Evolutionary conservation across 768 basidiomycete genomes (phyloP).

Genomic region (Calocybe gangraenosa): DNA sequence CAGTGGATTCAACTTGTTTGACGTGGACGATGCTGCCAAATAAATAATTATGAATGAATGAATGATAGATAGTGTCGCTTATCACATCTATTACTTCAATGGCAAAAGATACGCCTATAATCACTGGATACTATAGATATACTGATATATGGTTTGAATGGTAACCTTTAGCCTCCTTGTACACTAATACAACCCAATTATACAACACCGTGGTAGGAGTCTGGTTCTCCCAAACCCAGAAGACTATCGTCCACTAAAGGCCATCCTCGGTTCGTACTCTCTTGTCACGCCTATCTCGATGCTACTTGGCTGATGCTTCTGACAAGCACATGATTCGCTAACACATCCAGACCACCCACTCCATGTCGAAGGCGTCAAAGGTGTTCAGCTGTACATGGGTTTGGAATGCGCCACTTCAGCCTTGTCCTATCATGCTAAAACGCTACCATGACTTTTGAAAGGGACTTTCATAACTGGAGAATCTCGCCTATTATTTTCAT

Average conservation of each 20-base stretch:
- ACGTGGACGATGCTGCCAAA: constrained; percentile 6
- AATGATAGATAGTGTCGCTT: too few species aligned
- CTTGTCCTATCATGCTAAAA: not conserved
- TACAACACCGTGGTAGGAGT: constrained; percentile 37
- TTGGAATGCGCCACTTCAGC: constrained; percentile 7
- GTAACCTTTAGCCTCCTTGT: constrained; percentile 28
- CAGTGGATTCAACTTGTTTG: constrained; percentile 26
- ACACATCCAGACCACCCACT: constrained; percentile 73
- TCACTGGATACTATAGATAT: constrained; percentile 77
- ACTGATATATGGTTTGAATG: constrained; percentile 85
- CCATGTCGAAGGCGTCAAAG: constrained; percentile 55
- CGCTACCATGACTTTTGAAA: constrained; percentile 17
- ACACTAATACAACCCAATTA: not conserved
- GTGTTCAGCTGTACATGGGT: constrained; percentile 73
- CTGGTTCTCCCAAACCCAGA: constrained; percentile 51
- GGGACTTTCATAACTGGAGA: constrained; percentile 71
- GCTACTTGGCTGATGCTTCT: not conserved
- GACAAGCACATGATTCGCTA: constrained; percentile 59
- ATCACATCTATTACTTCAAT: constrained; percentile 10
- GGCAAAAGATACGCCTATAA: constrained; percentile 33
- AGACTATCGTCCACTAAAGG: constrained; percentile 62
- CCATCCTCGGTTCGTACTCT: constrained; percentile 44
- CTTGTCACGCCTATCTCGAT: not conserved
- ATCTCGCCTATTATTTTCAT: constrained; percentile 76
- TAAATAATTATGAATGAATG: constrained; percentile 8